Base-by-base conservation (phyloP, 1,284 basidiomycete species). In the Ustilago trichophora region DNA sequence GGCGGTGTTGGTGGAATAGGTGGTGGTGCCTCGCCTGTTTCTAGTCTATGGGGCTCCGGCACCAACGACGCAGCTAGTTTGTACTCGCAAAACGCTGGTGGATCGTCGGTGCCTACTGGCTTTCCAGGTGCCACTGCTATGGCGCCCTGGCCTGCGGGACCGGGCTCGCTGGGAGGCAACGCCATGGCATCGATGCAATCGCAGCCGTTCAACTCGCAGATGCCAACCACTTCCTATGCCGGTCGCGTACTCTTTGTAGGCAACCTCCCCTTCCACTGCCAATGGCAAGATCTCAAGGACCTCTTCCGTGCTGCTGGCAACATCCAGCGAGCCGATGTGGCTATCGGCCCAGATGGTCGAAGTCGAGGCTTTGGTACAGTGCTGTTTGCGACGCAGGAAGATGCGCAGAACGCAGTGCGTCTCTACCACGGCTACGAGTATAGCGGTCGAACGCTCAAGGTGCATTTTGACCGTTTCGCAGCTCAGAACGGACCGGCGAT, bases 301-400 rank as follows among this genome's bases (percentile, higher is more conserved):
- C 47, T 77, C 33, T 76, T 78, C 43, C 72, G 75, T 15, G 72
- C 74, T 6, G 75, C 76, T 1, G 80, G 78, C 41, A 95, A 93
- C 0, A 93, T 98, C 50, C 86, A 97, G 18, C 88, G 95, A 29
- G 94, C 95, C 7, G 95, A 97, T 78, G 92, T 96, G 45, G 91
- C 91, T 12, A 86, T 96, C 1, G 92, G 92, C 1, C 91, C 91
- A 2, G 93, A 96, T 80, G 95, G 95, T 77, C 86, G 93, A 72
- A 92, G 90, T 53, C 86, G 92, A 54, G 94, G 94, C 1, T 93
- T 93, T 77, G 94, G 94, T 19, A 96, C 92, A 4, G 93, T 97
- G 7, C 85, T 97, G 18, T 88, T 96, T 64, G 91, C 92, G 2
- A 90, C 88, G 27, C 89, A 91, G 27, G 93, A 95, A 79, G 94